Conservation (phyloP, 1,284 basidiomycete species). For the Laetiporus sulphureus region DNA sequence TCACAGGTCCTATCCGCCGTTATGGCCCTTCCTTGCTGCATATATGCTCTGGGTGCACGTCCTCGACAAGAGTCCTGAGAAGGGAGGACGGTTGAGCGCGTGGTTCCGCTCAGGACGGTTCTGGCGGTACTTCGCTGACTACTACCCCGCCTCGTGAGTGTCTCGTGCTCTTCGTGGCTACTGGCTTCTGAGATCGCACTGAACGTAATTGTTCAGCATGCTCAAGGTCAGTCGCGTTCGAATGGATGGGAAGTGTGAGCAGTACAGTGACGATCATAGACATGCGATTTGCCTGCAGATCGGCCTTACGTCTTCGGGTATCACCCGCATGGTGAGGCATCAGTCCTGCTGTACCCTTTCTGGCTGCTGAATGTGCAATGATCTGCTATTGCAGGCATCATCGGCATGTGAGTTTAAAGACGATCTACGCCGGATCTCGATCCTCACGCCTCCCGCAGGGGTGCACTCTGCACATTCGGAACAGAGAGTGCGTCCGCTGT, state of each 20-base stretch:
- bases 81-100: slow-evolving; percentile 71
- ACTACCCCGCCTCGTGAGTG: slow-evolving; percentile 86
- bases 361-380: no score
- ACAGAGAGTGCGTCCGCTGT: slow-evolving; percentile 63
- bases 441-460: slow-evolving; percentile 59
- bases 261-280: slow-evolving; percentile 35
- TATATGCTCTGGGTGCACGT: slow-evolving; percentile 80
- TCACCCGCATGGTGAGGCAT: slow-evolving; percentile 81
- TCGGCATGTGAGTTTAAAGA: slow-evolving; percentile 88
- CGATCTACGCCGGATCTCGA: no score
- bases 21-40: slow-evolving; percentile 82
- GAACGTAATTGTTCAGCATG: slow-evolving; percentile 34
- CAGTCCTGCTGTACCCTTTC: neutral
- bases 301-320: slow-evolving; percentile 95
- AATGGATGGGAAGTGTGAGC: neutral
- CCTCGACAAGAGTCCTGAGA: slow-evolving; percentile 73
- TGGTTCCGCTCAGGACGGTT: slow-evolving; percentile 70
- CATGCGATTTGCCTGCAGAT: slow-evolving; percentile 85
- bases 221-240: slow-evolving; percentile 40
- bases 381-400: slow-evolving; percentile 67
- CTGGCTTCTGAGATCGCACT: neutral
- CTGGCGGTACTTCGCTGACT: slow-evolving; percentile 88
- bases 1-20: slow-evolving; percentile 75
- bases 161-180: neutral
- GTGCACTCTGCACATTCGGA: slow-evolving; percentile 89